Base-by-base conservation (phyloP, 139 green algal genomes). In the Chara braunii region DNA sequence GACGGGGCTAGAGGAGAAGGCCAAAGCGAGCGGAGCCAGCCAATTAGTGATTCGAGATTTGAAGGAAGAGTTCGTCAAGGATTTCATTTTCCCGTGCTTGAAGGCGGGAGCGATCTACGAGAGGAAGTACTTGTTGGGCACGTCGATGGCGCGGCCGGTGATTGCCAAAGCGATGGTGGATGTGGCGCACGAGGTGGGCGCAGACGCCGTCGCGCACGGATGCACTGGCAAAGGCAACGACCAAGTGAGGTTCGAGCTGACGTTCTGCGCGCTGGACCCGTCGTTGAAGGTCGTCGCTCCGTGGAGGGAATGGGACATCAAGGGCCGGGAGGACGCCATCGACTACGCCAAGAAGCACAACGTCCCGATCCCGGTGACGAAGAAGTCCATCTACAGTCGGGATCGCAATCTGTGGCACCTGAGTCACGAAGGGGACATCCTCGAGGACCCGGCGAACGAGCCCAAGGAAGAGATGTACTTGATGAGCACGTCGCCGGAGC, bases 161-260 rank as follows among this genome's bases (percentile, higher is more conserved):
- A 99, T 99, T 76, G 89, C 94, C 51, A 99, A 99, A 84, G 80
- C 87, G 45, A 94, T 97, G 80, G 95, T 99, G 37, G 92, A 99
- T 79, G 95, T 97, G 62, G 92, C 92, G 3, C 81, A 87, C 62
- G 70, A 84, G 77, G 79, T 83, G 9, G 94, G 94, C 40, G 94
- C 94, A 7, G 94, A 98, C 67, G 94, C 93, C 1, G 94, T 99
- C 42, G 88, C 77, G 30, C 94, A 99, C 75, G 94, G 94, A n/a
- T 94, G 92, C 68, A 99, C 94, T 22, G 94, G 94, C 65, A 99
- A 99, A 87, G 94, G 94, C 52, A 99, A 99, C 68, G 94, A 99
- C 70, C 92, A 97, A 79, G 40, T 76, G 31, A 72, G 81, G 28
- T 86, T 86, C 59, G 80, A 86, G 64, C 70, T 85, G 7, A 84